Evolutionary conservation across 371 early-diverging fungal species (phyloP).

Genomic region (Enterocytospora artemiae): DNA sequence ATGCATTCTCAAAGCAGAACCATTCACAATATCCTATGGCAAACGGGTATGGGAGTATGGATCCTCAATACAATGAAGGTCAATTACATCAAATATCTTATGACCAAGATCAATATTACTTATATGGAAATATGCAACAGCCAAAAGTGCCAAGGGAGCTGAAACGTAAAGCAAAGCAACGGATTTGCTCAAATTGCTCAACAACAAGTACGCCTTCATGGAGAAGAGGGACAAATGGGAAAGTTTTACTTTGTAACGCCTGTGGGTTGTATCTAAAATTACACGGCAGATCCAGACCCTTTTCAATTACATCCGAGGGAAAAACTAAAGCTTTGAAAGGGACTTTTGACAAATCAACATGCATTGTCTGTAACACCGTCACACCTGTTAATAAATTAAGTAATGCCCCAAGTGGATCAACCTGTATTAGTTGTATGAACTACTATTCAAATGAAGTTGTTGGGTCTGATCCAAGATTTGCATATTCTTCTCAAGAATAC

Average conservation of each 20-base stretch:
- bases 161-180: slow-evolving; percentile 47
- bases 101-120: not conserved
- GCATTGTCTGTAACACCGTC: slow-evolving; percentile 42
- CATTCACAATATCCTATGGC: not conserved
- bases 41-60: not conserved
- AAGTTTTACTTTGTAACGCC: slow-evolving; percentile 70
- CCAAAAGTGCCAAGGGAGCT: not conserved
- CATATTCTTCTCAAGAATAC: not conserved
- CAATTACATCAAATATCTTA: too few relatives aligned
- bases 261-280: slow-evolving; percentile 73
- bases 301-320: slow-evolving; percentile 51
- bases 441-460: slow-evolving; percentile 5
- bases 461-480: too few relatives aligned
- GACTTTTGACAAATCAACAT: slow-evolving; percentile 42
- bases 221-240: slow-evolving; percentile 67
- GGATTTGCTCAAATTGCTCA: slow-evolving; percentile 67
- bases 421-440: slow-evolving; percentile 23
- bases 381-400: slow-evolving; percentile 16
- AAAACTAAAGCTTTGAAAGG: slow-evolving; percentile 57
- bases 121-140: not conserved
- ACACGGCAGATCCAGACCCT: slow-evolving; percentile 60
- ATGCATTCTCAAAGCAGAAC: not conserved
- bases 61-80: too few relatives aligned
- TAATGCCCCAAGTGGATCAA: slow-evolving; percentile 6
- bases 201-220: slow-evolving; percentile 75